phyloP scores from a whole-genome alignment of 1,284 basidiomycete genomes.

The Pyrrhoderma noxium region DNA sequence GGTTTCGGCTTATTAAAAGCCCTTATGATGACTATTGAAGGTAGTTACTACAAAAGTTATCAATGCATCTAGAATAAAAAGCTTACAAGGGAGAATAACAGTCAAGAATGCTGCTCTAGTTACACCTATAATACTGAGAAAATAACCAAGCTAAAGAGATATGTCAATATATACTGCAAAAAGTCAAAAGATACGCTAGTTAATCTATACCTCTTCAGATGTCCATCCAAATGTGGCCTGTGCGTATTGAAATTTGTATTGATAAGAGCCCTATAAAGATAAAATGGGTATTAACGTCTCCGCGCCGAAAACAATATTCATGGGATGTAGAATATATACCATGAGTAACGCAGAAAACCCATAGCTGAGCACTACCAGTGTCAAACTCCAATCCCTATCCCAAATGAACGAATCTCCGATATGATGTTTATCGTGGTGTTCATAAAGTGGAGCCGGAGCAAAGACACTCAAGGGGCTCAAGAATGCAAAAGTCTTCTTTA shows the following conservation, averaged over 20 bases:
- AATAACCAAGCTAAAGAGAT: slow-evolving; percentile 61
- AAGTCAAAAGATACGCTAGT: background rate
- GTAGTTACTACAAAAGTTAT: slow-evolving; percentile 10
- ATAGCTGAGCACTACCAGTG: slow-evolving; percentile 47
- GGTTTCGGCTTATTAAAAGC: slow-evolving; percentile 37
- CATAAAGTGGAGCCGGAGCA: slow-evolving; percentile 36
- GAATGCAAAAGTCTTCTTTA: slow-evolving; percentile 44
- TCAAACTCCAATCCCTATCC: slow-evolving; percentile 65
- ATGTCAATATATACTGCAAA: background rate
- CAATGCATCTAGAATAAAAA: background rate
- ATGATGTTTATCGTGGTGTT: slow-evolving; percentile 19
- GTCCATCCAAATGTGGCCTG: slow-evolving; percentile 63
- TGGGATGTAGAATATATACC: slow-evolving; percentile 32
- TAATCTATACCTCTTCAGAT: slow-evolving; percentile 48
- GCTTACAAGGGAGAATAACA: slow-evolving; percentile 58
- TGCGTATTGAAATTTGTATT: slow-evolving; percentile 67
- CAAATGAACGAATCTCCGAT: slow-evolving; percentile 21
- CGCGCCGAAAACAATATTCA: slow-evolving; percentile 4
- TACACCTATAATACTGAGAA: slow-evolving; percentile 55
- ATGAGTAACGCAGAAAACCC: slow-evolving; percentile 47
- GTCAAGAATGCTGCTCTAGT: slow-evolving; percentile 56
- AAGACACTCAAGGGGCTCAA: slow-evolving; percentile 62
- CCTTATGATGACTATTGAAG: slow-evolving; percentile 44
- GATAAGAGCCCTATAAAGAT: slow-evolving; percentile 48
- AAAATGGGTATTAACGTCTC: too few relatives aligned